Base-by-base conservation (phyloP, 139 green algal species). In the Desmodesmus armatus region DNA sequence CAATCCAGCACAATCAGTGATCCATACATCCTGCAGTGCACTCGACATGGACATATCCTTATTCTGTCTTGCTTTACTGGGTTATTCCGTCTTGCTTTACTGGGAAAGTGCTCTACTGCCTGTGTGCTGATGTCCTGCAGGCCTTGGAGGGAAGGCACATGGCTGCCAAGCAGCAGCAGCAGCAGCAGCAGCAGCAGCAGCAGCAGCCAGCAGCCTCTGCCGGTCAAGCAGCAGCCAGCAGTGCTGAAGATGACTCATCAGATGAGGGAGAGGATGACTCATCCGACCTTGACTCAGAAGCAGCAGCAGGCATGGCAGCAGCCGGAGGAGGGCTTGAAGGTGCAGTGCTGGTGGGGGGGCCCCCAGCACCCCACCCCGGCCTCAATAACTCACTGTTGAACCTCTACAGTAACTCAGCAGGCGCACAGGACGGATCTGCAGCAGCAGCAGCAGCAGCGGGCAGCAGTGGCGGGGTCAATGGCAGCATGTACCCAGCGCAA, bases 331-430 rank as follows among this genome's bases (percentile, higher is more conserved):
- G 29, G 29, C 58, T 73, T 60, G 47, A 40, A 55, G 23, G 35
- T 25, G 51, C 65, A 83, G 86, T 49, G 47, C 69, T 41, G 60
- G 41, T 60, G 85, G 63, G 85, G 43, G 23, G 76, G 80, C 44
- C 58, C 17, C 5, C 62, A 2, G 29, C 44, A 17, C 72, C 76
- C 19, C 25, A 82, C 35, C 65, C 29, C 3, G 83, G 86, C 47
- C 86, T 95, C 51, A 95, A 94, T 67, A 85, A 60, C 47, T 89
- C 84, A 3, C 77, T 95, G 41, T 75, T 95, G n/a, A 90, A 80
- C 66, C 89, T 95, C 82, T 95, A 95, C 65, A 87, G 83, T 37
- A n/a, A n/a, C n/a, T n/a, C n/a, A n/a, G 85, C 65, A 19, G 3
- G 78, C 71, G 77, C 31, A 27, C 71, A 49, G 53, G 41, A 37